Base-by-base conservation (phyloP, 2,329 filamentous ascomycete genomes). In the Colletotrichum tofieldiae region DNA sequence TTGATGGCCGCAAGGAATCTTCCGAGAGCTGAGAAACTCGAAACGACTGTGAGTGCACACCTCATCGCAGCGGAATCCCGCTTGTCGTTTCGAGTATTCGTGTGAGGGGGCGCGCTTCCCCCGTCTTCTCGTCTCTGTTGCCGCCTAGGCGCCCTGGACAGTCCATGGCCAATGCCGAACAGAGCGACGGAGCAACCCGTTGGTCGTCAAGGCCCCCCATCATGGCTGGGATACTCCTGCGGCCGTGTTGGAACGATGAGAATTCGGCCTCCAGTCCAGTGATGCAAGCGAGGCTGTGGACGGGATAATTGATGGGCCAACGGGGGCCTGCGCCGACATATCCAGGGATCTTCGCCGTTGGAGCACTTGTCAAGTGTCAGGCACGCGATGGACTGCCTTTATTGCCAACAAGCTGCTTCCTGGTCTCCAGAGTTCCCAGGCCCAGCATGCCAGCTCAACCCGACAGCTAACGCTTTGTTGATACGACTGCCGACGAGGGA, bases 141-240 rank as follows among this genome's bases (percentile, higher is more conserved):
- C 41, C 67, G 67, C 61, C 37, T 68, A 58, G 66, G 61, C 67
- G 59, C 66, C 66, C 32, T 20, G 23, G 55, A 29, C 45, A 43
- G 29, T 49, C 43, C 51, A 29, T 23, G n/a, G 6, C 11, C 26
- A 16, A 32, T 55, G 47, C 39, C 43, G 43, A 51, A 35, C 37
- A 29, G 41, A 49, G 32, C 26, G 16, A 51, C 37, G 20, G 23
- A 47, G 59, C 60, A 51, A 6, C 39, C 35, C 20, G 52, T 29
- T 39, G 47, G 62, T 29, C n/a, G 16, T 35, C 54, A 43, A 54
- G 49, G 59, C 60, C 35, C 43, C 43, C n/a, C 39, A 49, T 29
- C 47, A 20, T 20, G 58, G 41, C 64, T 51, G 41, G 68, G 56
- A 58, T 51, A 18, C 35, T 65, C 63, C 67, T 58, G 68, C 45